Evolutionary conservation across 768 basidiomycete species (phyloP).

Genomic region (Mycena epipterygia): DNA sequence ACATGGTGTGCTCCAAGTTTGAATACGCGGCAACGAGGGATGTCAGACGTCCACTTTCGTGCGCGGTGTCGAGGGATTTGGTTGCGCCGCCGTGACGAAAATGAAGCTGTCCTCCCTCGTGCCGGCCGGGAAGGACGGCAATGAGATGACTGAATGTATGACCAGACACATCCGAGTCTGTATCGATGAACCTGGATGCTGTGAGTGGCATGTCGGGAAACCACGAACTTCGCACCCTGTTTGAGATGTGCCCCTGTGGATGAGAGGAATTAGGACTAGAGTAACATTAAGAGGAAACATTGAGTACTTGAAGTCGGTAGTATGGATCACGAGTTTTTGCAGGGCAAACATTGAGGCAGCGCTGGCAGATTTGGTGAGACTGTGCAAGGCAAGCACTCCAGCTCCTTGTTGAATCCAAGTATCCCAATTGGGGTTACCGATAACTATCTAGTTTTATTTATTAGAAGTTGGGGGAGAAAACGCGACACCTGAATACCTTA

Average conservation of each 20-base stretch:
- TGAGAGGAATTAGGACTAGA: too few species aligned
- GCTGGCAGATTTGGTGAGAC: background rate
- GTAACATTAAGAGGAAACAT: background rate
- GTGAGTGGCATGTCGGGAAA: background rate
- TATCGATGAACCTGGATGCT: background rate
- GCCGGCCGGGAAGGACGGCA: conserved; percentile 25
- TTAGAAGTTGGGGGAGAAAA: background rate
- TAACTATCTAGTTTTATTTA: conserved; percentile 21
- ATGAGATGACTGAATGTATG: conserved; percentile 24
- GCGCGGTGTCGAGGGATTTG: conserved; percentile 13
- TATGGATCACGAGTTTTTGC: conserved; percentile 24
- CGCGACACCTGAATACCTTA: conserved; percentile 6
- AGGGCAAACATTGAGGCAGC: conserved; percentile 1
- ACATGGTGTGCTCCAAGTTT: conserved; percentile 26
- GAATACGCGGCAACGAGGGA: conserved; percentile 31
- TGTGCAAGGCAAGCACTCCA: conserved; percentile 13
- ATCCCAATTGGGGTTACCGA: conserved; percentile 30
- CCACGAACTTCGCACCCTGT: conserved; percentile 4
- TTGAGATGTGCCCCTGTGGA: background rate
- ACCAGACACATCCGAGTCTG: conserved; percentile 14
- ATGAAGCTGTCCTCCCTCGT: conserved; percentile 26
- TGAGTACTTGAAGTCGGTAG: conserved; percentile 1
- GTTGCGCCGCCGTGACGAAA: conserved; percentile 19
- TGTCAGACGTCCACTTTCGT: conserved; percentile 14
- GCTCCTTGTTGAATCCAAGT: conserved; percentile 24